These are phyloP conservation scores for Cutaneotrichosporon curvatum DNA, from an alignment of 1,284 basidiomycete genomes.

Conservation along the genomic window DNA sequence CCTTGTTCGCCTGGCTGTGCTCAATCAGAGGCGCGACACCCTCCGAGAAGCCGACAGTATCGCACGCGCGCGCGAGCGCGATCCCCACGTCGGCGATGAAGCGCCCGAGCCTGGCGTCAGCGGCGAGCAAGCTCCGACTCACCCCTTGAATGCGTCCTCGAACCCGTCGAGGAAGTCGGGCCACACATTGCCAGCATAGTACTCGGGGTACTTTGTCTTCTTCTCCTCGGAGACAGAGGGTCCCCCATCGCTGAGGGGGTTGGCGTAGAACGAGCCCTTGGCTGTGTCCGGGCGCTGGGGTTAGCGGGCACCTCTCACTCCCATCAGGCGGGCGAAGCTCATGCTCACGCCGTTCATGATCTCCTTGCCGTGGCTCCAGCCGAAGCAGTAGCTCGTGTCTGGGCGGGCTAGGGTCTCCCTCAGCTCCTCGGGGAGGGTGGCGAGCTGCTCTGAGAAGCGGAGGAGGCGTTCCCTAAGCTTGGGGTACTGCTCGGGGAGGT, in stretches of 20 bases:
- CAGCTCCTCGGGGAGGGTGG: conserved; percentile 56
- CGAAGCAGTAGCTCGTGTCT: conserved; percentile 53
- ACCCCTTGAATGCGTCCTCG: conserved; percentile 79
- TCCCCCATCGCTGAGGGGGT: conserved; percentile 64
- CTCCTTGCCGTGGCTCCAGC: conserved; percentile 93
- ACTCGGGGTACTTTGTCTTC: conserved; percentile 58
- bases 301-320: conserved; percentile 1
- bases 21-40: conserved; percentile 41
- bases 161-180: conserved; percentile 64
- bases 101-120: conserved; percentile 47
- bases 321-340: no score
- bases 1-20: conserved; percentile 48
- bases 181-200: conserved; percentile 52
- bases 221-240: conserved; percentile 56
- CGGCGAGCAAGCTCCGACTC: conserved; percentile 15
- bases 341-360: conserved; percentile 79
- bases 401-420: conserved; percentile 60
- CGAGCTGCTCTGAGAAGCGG: conserved; percentile 64
- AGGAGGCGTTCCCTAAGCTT: conserved; percentile 62
- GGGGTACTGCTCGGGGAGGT: conserved; percentile 63
- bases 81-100: conserved; percentile 74
- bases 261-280: conserved; percentile 89
- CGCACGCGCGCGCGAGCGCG: conserved; percentile 72
- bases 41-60: conserved; percentile 64
- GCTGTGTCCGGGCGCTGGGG: conserved; percentile 55